A percentile compares a stretch with the other conserved stretches of the same genome.
phyloP scores from a whole-genome alignment of 148 eudicot genomes.

The Vaccinium vitisidaea region DNA sequence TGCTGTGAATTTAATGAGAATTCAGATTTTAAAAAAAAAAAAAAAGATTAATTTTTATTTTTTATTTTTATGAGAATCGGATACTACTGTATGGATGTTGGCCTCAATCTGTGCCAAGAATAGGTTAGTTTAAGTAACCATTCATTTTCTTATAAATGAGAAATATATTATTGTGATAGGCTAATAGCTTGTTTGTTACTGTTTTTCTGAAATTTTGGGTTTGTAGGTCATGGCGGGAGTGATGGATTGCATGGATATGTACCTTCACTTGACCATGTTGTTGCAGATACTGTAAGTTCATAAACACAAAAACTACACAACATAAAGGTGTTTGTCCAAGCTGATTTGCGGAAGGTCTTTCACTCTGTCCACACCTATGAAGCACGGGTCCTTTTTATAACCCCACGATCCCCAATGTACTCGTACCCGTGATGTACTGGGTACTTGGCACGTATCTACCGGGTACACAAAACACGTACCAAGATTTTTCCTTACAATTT shows the following conservation, averaged over 20 bases:
- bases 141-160: not conserved
- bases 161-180: not conserved
- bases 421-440: no score
- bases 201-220: not conserved
- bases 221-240: conserved; percentile 92
- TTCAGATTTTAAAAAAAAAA: no score
- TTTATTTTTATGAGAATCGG: no score
- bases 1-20: not conserved
- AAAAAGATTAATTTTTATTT: no score
- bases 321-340: not conserved
- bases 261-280: conserved; percentile 90
- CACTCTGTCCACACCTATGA: no score
- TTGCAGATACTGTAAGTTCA: conserved; percentile 77
- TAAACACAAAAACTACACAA: not conserved
- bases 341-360: not conserved
- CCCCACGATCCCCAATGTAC: no score
- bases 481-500: no score
- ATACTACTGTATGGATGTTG: not conserved
- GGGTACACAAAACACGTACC: no score
- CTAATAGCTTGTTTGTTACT: not conserved
- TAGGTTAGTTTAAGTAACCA: not conserved
- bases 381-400: no score
- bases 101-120: not conserved
- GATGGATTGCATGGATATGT: conserved; percentile 97
- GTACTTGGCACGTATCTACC: no score